Base-by-base conservation (phyloP, 306 rosid species). In the Medicago ruthenica region DNA sequence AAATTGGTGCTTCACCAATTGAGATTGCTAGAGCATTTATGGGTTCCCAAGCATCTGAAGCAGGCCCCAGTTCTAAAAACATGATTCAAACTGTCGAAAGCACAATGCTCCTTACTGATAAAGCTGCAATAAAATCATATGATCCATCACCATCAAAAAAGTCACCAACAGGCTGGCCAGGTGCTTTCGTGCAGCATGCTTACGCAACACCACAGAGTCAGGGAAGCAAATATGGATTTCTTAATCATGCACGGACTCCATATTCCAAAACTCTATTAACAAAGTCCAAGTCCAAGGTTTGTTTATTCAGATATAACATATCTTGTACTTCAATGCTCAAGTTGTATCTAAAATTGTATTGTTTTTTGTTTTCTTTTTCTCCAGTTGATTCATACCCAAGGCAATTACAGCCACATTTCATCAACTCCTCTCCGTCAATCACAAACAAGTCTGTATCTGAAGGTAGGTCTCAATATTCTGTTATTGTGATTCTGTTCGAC, bases 1-100 rank as follows among this genome's bases (percentile, higher is more conserved):
- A 82, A 63, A 76, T 92, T 65, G 86, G 80, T 75, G 90, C 97
- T 74, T 95, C 98, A 62, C 97, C 98, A 55, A 65, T 85, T 42
- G 93, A 90, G 15, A 87, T 95, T 86, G 98, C 98, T 36, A 87
- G 89, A 83, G 97, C 96, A 78, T 95, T 87, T 81, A 95, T 95
- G 97, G 85, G 80, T 82, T 85, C 84, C 79, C 87, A 87, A 76
- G 82, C 79, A 74, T 84, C 79, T 15, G 97, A 88, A 76, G 80
- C 72, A 55, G 89, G 86, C 71, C 64, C 78, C 71, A 82, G 79
- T 83, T 81, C 85, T 37, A 88, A 81, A 86, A 76, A 62, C 75
- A 42, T 39, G 48, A 53, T 64, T 50, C 84, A 76, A 60, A 68
- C 67, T 60, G 82, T 80, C 71, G 92, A 86, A 71, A 88, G 75